Evolutionary conservation across 1,284 basidiomycete species (phyloP), one percentile per base, ranked within the genome.

Genomic region (Sparassis latifolia): DNA sequence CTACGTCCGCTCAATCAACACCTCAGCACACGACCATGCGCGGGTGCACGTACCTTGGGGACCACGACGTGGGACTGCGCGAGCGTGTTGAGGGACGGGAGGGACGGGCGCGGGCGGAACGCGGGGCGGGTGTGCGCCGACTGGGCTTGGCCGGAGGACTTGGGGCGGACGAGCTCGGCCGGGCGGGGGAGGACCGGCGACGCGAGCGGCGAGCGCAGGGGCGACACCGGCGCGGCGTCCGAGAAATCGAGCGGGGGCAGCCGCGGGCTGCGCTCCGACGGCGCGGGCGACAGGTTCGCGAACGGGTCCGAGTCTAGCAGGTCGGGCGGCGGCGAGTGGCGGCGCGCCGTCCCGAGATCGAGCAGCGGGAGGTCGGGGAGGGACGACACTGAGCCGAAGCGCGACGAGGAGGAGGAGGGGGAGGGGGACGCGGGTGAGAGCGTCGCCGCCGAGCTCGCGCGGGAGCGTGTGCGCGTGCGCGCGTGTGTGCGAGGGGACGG

Each of bases 271-370:
- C 60, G 58, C 29, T 60, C 37, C 27, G 63, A 61, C 7, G 62
- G 62, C 30, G 62, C 59, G 10, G 64, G 58, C 2, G 71, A 66
- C 20, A 81, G 69, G 54, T 79, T 77, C 35, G 85, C 85, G 56
- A 87, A 87, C 3, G 84, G 84, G 59, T 87, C 84, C 48, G 82
- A 79, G 59, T 86, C 84, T 20, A 85, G 69, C 10, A 84, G 70
- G 58, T 78, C 77, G 6, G 62, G 62, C 0, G 66, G 66, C 5
- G 68, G 67, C 27, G 68, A 66, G 47, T 64, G 55, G 7, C 60
- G 51, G 20, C 58, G 49, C 1, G 60, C 52, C 4, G 56, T 39
- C 50, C 52, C 56, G 32, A 30, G 56, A 52, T 42, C 50, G 5
- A 55, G 47, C 10, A 52, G 55, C 4, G 49, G 55, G 5, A 53